These are phyloP conservation scores for Pulveroboletus sp. DNA, from an alignment of 768 basidiomycete species.

Conservation along the genomic window DNA sequence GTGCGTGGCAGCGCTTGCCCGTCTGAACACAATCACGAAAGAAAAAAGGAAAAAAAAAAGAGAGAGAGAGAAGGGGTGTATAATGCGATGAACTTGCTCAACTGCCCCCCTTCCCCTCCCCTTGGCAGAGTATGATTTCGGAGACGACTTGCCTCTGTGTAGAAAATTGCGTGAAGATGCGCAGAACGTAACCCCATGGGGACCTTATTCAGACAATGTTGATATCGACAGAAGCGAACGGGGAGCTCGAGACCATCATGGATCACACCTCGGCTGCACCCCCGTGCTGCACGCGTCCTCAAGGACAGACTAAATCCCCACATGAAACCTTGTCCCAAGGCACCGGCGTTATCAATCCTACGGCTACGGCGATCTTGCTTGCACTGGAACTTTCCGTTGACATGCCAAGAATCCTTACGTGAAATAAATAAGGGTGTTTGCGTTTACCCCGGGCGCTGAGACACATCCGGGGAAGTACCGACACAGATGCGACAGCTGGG, in stretches of 20 bases:
- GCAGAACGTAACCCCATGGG: not conserved
- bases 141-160: not conserved
- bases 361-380: not conserved
- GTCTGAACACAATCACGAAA: not conserved
- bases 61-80: not conserved
- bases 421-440: not conserved
- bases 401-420: not conserved
- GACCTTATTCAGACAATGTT: not conserved
- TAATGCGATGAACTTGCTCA: not conserved
- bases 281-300: not conserved
- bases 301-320: not conserved
- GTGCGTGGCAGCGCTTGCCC: not conserved
- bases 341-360: not conserved
- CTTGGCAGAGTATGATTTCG: not conserved
- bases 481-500: not conserved
- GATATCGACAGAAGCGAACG: not conserved
- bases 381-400: constrained; percentile 1
- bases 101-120: too few relatives aligned
- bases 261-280: not conserved
- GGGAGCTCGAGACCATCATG: not conserved
- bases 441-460: constrained; percentile 3
- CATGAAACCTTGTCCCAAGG: not conserved
- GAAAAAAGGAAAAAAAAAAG: too few relatives aligned
- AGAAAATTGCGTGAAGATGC: not conserved
- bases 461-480: not conserved